A percentile compares a stretch with the other conserved stretches of the same genome.
phyloP scores from a whole-genome alignment of 2,329 filamentous ascomycete species.

The Didymella segeticola region DNA sequence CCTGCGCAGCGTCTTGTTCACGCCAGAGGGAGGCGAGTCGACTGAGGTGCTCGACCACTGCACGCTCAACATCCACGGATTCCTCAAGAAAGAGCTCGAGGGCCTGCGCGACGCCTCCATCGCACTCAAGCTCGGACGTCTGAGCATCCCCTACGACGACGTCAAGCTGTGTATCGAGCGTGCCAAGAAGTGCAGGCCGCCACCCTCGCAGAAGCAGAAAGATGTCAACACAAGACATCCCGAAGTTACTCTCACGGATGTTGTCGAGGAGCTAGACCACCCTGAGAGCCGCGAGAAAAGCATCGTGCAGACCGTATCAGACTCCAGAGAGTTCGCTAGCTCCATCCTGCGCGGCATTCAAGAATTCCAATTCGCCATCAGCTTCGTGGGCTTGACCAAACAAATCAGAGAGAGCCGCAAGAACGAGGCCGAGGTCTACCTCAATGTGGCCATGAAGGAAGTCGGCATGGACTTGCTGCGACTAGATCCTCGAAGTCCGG shows the following conservation, averaged over 20 bases:
- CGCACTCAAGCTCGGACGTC: conserved; percentile 85
- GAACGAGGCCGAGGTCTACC: conserved; percentile 72
- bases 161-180: conserved; percentile 68
- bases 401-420: conserved; percentile 73
- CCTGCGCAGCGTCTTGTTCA: conserved; percentile 85
- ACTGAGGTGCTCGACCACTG: conserved; percentile 88
- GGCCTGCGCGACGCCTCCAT: conserved; percentile 90
- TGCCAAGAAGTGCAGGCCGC: conserved; percentile 56
- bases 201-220: conserved; percentile 20
- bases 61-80: conserved; percentile 88
- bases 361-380: conserved; percentile 93
- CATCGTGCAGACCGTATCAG: conserved; percentile 82
- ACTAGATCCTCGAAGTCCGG: conserved; percentile 88
- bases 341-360: conserved; percentile 92
- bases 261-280: conserved; percentile 75
- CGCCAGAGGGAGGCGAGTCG: conserved; percentile 81
- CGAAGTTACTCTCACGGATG: conserved; percentile 72
- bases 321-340: conserved; percentile 89
- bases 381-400: conserved; percentile 86
- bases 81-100: conserved; percentile 83
- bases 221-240: conserved; percentile 42
- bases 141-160: conserved; percentile 92
- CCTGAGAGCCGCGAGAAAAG: conserved; percentile 71
- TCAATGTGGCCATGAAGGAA: conserved; percentile 95
- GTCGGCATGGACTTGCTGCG: conserved; percentile 91